Percentiles rank a stretch among this genome's conserved stretches.
These are phyloP conservation scores for Cyclostephanos invisitatus DNA, from an alignment of 108 stramenopile species.

Conservation along the genomic window DNA sequence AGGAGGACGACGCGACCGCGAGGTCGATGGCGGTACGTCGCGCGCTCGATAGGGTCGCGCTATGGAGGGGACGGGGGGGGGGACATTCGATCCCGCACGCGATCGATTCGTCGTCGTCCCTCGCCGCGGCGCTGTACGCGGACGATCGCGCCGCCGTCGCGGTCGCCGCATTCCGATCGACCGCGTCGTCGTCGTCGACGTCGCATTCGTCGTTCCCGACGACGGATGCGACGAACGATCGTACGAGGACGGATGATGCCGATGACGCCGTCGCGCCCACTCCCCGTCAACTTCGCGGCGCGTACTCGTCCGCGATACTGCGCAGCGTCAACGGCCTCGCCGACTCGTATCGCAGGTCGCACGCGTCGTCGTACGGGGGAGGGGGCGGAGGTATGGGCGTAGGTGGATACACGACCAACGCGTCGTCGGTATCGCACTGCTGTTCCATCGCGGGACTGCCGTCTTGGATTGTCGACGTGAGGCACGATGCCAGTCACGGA, in stretches of 20 bases:
- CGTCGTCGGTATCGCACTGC: constrained; percentile 51
- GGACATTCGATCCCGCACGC: constrained; percentile 65
- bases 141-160: constrained; percentile 39
- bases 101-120: constrained; percentile 65
- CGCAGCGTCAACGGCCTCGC: constrained; percentile 87
- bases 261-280: neutral
- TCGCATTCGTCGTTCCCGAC: neutral
- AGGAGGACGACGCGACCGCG: no score
- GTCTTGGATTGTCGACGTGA: constrained; percentile 78
- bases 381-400: no score
- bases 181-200: neutral
- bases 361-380: constrained; percentile 17
- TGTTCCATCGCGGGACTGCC: constrained; percentile 78
- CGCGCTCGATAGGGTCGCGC: constrained; percentile 59
- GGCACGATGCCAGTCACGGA: constrained; percentile 85
- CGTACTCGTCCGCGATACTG: constrained; percentile 72
- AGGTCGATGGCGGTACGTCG: no score
- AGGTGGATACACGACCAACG: no score
- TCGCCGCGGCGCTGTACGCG: constrained; percentile 63
- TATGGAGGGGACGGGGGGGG: constrained; percentile 61
- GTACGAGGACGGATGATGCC: constrained; percentile 7
- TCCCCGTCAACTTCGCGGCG: constrained; percentile 58
- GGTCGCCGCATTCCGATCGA: no score
- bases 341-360: constrained; percentile 47
- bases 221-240: neutral